Conservation (phyloP, 805 yeast species). For the Yarrowia sp. region DNA sequence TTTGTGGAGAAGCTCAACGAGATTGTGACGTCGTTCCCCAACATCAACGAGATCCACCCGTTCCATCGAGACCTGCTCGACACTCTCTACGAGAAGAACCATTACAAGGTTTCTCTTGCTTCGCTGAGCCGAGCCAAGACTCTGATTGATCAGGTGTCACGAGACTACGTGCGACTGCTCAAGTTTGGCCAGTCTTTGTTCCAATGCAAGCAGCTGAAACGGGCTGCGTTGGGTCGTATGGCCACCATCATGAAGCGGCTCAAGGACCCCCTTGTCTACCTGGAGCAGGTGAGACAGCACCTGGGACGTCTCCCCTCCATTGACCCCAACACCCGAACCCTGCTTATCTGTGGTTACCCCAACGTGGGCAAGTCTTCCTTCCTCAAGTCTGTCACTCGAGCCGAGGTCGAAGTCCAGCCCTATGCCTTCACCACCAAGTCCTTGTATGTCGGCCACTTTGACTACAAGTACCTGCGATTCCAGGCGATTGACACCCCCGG, state of each 20-base stretch:
- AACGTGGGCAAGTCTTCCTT: slow-evolving; percentile 99
- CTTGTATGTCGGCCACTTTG: slow-evolving; percentile 97
- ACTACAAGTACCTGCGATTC: slow-evolving; percentile 94
- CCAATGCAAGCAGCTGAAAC: slow-evolving; percentile 97
- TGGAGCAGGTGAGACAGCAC: slow-evolving; percentile 99
- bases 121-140: slow-evolving; percentile 93
- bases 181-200: slow-evolving; percentile 97
- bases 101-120: slow-evolving; percentile 94
- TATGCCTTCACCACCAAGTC: slow-evolving; percentile 99
- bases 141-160: slow-evolving; percentile 90
- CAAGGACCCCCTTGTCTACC: slow-evolving; percentile 89
- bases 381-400: slow-evolving; percentile 90
- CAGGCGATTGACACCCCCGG: slow-evolving; percentile 99
- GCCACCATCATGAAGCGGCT: slow-evolving; percentile 95
- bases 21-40: slow-evolving; percentile 87
- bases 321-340: slow-evolving; percentile 98
- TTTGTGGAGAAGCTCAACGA: slow-evolving; percentile 91
- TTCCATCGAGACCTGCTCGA: slow-evolving; percentile 98
- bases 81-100: slow-evolving; percentile 96
- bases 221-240: slow-evolving; percentile 99
- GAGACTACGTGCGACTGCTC: slow-evolving; percentile 92
- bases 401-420: slow-evolving; percentile 99
- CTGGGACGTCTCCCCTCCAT: slow-evolving; percentile 97
- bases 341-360: slow-evolving; percentile 97
- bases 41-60: slow-evolving; percentile 96